A percentile compares a stretch with the other conserved stretches of the same genome.
Conservation (phyloP, 2,329 filamentous ascomycete species). For the Diaporthe helianthi region DNA sequence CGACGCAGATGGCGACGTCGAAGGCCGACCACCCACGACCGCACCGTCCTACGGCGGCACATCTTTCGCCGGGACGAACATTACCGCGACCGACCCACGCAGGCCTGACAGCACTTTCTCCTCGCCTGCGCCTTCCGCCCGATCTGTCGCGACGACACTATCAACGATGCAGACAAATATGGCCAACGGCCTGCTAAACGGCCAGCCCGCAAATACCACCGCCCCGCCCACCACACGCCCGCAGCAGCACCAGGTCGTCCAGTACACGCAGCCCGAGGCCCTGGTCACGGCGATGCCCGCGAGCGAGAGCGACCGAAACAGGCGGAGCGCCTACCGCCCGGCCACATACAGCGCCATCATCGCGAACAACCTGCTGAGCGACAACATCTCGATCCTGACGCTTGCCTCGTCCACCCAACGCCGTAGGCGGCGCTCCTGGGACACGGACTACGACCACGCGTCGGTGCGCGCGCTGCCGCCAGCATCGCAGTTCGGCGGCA, state of each 20-base stretch:
- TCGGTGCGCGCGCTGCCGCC: conserved; percentile 85
- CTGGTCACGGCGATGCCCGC: conserved; percentile 74
- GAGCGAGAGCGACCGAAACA: conserved; percentile 36
- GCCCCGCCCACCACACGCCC: conserved; percentile 53
- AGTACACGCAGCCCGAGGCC: conserved; percentile 70
- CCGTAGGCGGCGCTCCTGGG: conserved; percentile 77
- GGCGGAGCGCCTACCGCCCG: conserved; percentile 56
- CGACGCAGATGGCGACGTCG: conserved; percentile 14
- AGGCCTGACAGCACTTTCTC: conserved; percentile 81
- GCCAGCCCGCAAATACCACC: conserved; percentile 47
- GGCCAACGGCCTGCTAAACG: conserved; percentile 56
- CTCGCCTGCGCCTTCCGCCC: conserved; percentile 80
- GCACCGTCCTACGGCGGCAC: conserved; percentile 76
- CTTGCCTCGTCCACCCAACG: conserved; percentile 84
- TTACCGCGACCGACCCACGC: conserved; percentile 71
- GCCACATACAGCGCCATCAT: conserved; percentile 80
- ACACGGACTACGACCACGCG: conserved; percentile 70
- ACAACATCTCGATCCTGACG: conserved; percentile 86
- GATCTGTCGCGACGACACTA: conserved; percentile 81
- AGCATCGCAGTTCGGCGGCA: conserved; percentile 77
- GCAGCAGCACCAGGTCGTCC: conserved; percentile 55
- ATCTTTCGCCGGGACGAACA: conserved; percentile 75
- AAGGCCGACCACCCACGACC: conserved; percentile 65
- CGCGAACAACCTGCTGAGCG: conserved; percentile 81
- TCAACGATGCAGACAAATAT: conserved; percentile 84